phyloP scores from a whole-genome alignment of 495 filamentous ascomycete species.

The Cetradonia linearis region DNA sequence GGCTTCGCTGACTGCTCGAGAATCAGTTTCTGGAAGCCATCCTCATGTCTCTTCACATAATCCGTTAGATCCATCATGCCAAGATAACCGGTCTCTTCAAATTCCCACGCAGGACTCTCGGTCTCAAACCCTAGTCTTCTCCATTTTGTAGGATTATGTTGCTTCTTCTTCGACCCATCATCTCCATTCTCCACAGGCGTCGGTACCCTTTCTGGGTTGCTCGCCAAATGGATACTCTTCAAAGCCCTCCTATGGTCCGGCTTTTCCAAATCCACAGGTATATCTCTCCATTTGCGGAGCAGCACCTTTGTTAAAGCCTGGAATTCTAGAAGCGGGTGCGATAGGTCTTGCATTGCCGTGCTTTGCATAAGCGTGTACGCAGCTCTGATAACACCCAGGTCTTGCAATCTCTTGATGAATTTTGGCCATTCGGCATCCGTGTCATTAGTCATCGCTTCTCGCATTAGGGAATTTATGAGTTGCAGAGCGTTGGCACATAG shows the following conservation, averaged over 20 bases:
- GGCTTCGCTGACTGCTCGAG: conserved; percentile 78
- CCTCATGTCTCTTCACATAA: conserved; percentile 81
- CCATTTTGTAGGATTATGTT: conserved; percentile 90
- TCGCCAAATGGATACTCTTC: conserved; percentile 73
- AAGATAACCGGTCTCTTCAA: conserved; percentile 75
- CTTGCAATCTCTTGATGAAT: conserved; percentile 86
- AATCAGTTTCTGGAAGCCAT: conserved; percentile 82
- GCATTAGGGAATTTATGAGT: conserved; percentile 88
- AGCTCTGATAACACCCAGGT: conserved; percentile 84
- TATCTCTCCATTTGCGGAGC: conserved; percentile 81
- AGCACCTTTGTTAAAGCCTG: conserved; percentile 86
- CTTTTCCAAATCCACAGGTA: conserved; percentile 71
- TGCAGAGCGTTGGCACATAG: conserved; percentile 92
- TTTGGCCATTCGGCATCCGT: conserved; percentile 76
- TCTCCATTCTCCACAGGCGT: conserved; percentile 32
- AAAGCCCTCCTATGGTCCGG: conserved; percentile 82
- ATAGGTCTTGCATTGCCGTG: conserved; percentile 83
- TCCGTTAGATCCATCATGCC: conserved; percentile 98
- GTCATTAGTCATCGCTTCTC: conserved; percentile 82
- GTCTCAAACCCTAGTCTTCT: conserved; percentile 83
- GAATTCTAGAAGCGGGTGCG: conserved; percentile 85
- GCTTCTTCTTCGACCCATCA: conserved; percentile 42
- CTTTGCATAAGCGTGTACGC: conserved; percentile 91
- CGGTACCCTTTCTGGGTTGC: conserved; percentile 50
- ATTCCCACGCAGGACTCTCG: conserved; percentile 75